These are phyloP conservation scores for Emmonsiellopsis sp. DNA, from an alignment of 2,329 filamentous ascomycete genomes.

Conservation along the genomic window DNA sequence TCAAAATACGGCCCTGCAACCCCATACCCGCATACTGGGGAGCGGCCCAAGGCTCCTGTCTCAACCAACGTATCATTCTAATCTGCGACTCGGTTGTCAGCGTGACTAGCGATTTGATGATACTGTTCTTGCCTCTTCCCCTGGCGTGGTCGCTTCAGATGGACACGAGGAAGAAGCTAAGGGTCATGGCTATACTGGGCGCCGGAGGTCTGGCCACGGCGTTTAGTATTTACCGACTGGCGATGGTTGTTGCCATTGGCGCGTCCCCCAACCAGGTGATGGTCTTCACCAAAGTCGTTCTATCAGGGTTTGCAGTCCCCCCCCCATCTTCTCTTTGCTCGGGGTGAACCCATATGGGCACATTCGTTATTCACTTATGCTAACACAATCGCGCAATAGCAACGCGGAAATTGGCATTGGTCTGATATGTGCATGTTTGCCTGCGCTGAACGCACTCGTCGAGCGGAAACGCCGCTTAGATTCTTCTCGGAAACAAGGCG, in stretches of 20 bases:
- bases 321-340: conserved; percentile 6
- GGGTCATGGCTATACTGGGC: conserved; percentile 41
- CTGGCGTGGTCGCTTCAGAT: conserved; percentile 38
- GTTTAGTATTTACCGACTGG: conserved; percentile 20
- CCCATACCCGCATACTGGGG: conserved; percentile 36
- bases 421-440: conserved; percentile 33
- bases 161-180: conserved; percentile 36
- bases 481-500: conserved; percentile 9
- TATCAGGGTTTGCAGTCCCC: conserved; percentile 24
- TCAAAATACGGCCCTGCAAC: conserved; percentile 36
- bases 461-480: conserved; percentile 24
- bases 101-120: conserved; percentile 48
- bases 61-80: conserved; percentile 32
- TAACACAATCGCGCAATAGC: conserved; percentile 9
- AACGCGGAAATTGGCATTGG: conserved; percentile 33
- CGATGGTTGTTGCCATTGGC: conserved; percentile 16
- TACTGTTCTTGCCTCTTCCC: conserved; percentile 43
- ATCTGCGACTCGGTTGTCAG: conserved; percentile 49
- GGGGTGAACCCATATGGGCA: no score
- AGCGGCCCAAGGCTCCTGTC: conserved; percentile 13
- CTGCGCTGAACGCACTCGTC: conserved; percentile 27
- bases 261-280: conserved; percentile 17
- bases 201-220: conserved; percentile 30
- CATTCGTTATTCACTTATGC: no score
- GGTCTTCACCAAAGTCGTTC: conserved; percentile 22